phyloP scores from a whole-genome alignment of 2,329 filamentous ascomycete species.

The Claviceps humidiphila region DNA sequence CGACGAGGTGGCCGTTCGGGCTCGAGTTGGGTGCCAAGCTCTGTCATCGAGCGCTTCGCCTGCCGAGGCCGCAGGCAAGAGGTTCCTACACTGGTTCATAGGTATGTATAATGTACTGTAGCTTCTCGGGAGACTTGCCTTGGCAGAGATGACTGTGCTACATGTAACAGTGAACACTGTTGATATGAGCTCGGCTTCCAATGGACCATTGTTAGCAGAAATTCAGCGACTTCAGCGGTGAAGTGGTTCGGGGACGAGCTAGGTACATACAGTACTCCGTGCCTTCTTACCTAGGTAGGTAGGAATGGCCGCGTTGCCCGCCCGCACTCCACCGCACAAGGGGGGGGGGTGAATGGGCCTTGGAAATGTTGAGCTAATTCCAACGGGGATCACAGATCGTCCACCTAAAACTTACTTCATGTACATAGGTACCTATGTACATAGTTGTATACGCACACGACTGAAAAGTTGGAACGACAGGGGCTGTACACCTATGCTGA shows the following conservation, averaged over 20 bases:
- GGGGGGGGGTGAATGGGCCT: background rate
- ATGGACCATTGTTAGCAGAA: background rate
- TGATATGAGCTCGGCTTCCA: background rate
- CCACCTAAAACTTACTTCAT: no score
- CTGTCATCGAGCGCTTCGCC: no score
- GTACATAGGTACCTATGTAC: no score
- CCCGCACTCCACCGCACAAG: background rate
- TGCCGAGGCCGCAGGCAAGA: background rate
- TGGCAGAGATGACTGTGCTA: no score
- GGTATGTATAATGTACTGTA: no score
- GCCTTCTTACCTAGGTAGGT: no score
- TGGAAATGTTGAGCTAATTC: background rate
- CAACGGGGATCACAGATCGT: background rate
- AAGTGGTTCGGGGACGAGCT: background rate
- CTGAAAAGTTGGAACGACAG: no score
- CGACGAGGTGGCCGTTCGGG: conserved; percentile 10
- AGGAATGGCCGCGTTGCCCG: conserved; percentile 3
- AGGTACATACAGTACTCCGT: no score
- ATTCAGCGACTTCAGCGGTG: background rate
- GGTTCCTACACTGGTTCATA: no score
- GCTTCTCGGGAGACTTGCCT: no score
- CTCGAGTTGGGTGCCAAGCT: conserved; percentile 23
- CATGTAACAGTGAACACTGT: background rate
- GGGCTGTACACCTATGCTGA: no score
- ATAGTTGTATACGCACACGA: no score